Percentiles rank a stretch among this genome's conserved stretches.
Evolutionary conservation across 2,329 filamentous ascomycete genomes (phyloP).

Genomic region (Stagonosporopsis rhizophila): DNA sequence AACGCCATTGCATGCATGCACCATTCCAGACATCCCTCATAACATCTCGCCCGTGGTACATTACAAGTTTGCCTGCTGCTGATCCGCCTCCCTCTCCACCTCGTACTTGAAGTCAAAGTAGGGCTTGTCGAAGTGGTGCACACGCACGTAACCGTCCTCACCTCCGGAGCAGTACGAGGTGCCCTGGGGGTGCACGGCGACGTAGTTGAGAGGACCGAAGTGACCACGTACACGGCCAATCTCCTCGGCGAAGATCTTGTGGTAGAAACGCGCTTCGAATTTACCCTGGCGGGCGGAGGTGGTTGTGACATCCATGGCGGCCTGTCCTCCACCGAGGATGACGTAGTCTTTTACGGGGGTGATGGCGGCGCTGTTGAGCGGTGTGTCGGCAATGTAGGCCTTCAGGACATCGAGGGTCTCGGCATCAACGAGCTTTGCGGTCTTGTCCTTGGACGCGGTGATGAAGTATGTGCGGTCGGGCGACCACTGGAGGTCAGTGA

Average conservation of each 20-base stretch:
- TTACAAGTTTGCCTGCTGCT: conserved; percentile 30
- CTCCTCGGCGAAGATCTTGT: conserved; percentile 99
- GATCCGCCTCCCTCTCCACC: conserved; percentile 80
- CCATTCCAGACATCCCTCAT: conserved; percentile 34
- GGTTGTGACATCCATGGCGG: conserved; percentile 97
- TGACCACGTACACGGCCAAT: conserved; percentile 96
- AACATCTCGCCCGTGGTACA: conserved; percentile 20
- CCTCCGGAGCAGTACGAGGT: conserved; percentile 93
- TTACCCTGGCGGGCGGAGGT: conserved; percentile 95
- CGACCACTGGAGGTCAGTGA: conserved; percentile 96
- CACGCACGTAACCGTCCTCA: conserved; percentile 97
- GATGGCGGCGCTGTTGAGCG: conserved; percentile 93
- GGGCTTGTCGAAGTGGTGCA: conserved; percentile 97
- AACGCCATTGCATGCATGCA: conserved; percentile 51
- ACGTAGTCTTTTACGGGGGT: conserved; percentile 97
- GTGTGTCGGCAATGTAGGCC: conserved; percentile 89
- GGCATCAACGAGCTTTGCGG: conserved; percentile 87
- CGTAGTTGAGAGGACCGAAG: conserved; percentile 96
- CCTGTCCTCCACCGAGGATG: conserved; percentile 96
- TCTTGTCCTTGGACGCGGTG: conserved; percentile 97
- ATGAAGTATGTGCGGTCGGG: conserved; percentile 96
- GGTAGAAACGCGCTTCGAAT: conserved; percentile 99
- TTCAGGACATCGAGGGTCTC: conserved; percentile 91
- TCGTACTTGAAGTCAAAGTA: conserved; percentile 99
- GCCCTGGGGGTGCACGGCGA: conserved; percentile 89